Evolutionary conservation across 495 filamentous ascomycete genomes (phyloP).

Genomic region (Cairneyella variabilis): DNA sequence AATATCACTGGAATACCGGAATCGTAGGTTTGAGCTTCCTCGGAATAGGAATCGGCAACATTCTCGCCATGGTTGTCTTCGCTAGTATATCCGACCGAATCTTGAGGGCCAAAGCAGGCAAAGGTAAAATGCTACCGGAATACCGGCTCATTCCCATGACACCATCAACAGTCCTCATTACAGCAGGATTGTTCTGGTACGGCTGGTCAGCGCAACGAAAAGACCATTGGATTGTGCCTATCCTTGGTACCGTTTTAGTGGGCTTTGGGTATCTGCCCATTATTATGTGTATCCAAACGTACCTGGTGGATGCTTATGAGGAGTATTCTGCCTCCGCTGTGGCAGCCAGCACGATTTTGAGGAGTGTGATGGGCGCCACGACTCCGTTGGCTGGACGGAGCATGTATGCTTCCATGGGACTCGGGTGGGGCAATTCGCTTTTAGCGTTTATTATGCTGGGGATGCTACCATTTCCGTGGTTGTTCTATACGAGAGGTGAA

Average conservation of each 20-base stretch:
- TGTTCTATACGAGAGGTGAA: slow-evolving; percentile 44
- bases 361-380: slow-evolving; percentile 55
- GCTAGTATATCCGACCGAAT: slow-evolving; percentile 55
- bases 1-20: slow-evolving; percentile 57
- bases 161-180: slow-evolving; percentile 17
- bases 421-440: slow-evolving; percentile 57
- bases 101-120: slow-evolving; percentile 39
- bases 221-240: slow-evolving; percentile 69
- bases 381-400: slow-evolving; percentile 57
- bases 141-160: slow-evolving; percentile 30
- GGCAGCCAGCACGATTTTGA: slow-evolving; percentile 57
- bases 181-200: slow-evolving; percentile 65
- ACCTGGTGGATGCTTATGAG: slow-evolving; percentile 62
- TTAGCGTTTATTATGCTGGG: slow-evolving; percentile 60
- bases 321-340: slow-evolving; percentile 59
- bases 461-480: slow-evolving; percentile 48
- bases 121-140: slow-evolving; percentile 12
- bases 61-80: slow-evolving; percentile 42
- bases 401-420: slow-evolving; percentile 54
- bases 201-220: slow-evolving; percentile 64
- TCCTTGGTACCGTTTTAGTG: slow-evolving; percentile 62
- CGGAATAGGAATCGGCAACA: slow-evolving; percentile 50
- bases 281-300: slow-evolving; percentile 37
- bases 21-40: slow-evolving; percentile 63
- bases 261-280: slow-evolving; percentile 54